These are phyloP conservation scores for Arachnopeziza araneosa DNA, from an alignment of 2,329 filamentous ascomycete genomes.

Conservation along the genomic window DNA sequence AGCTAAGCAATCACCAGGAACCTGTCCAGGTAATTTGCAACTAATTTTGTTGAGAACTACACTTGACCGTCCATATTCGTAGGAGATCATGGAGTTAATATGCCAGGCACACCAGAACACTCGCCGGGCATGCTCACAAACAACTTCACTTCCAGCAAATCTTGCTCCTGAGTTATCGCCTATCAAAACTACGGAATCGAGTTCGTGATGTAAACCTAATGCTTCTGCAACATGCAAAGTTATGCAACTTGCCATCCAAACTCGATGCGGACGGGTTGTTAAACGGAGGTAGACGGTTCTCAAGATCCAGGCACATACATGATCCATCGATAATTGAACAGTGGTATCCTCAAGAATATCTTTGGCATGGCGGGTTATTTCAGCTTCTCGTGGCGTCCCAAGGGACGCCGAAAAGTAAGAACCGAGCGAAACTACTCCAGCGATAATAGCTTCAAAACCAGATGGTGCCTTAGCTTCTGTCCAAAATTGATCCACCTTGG, in stretches of 20 bases:
- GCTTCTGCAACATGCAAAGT: constrained; percentile 27
- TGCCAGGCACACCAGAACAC: constrained; percentile 18
- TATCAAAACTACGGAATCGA: neutral
- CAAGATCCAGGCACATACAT: constrained; percentile 24
- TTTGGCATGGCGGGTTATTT: constrained; percentile 22
- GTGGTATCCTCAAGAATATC: constrained; percentile 19
- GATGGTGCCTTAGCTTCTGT: constrained; percentile 21
- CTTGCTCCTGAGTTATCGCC: neutral
- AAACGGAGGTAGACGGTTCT: constrained; percentile 25
- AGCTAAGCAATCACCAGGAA: constrained; percentile 37
- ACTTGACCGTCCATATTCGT: constrained; percentile 20
- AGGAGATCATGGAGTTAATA: constrained; percentile 17
- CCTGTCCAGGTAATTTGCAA: constrained; percentile 7
- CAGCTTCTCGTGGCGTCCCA: constrained; percentile 22
- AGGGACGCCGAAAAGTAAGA: constrained; percentile 28
- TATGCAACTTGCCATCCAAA: constrained; percentile 24
- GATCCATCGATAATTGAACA: constrained; percentile 14
- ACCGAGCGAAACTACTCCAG: constrained; percentile 30
- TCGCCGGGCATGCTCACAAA: constrained; percentile 14
- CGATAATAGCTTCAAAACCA: constrained; percentile 32
- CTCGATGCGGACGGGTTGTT: constrained; percentile 22
- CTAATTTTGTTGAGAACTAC: constrained; percentile 14
- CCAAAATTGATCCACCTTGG: constrained; percentile 30
- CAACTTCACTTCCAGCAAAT: constrained; percentile 15
- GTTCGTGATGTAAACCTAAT: constrained; percentile 23